Evolutionary conservation across 2,329 filamentous ascomycete species (phyloP).

Genomic region (Alternaria brassicicola): DNA sequence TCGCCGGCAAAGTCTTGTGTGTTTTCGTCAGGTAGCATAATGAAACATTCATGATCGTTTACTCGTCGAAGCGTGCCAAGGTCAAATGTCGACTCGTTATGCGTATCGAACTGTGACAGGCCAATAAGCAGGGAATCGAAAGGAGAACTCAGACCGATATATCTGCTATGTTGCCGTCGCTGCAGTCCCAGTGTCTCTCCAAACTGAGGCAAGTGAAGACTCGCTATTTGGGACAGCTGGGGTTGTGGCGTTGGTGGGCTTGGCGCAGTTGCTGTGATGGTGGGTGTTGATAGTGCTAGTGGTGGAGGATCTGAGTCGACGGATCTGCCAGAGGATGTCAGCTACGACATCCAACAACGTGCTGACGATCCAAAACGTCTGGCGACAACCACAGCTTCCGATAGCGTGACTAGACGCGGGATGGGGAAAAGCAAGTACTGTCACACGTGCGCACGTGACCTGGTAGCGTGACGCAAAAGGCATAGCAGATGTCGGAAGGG

Average conservation of each 20-base stretch:
- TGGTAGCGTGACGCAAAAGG: conserved; percentile 9
- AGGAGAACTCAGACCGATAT: conserved; percentile 82
- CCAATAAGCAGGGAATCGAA: conserved; percentile 85
- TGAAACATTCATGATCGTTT: conserved; percentile 77
- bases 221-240: conserved; percentile 37
- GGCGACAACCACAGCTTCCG: not conserved
- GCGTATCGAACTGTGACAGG: conserved; percentile 77
- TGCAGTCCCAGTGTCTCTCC: conserved; percentile 71
- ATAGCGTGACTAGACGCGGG: not conserved
- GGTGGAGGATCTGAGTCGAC: conserved; percentile 50
- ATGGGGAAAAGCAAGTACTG: conserved; percentile 5
- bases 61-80: conserved; percentile 71
- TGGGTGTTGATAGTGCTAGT: conserved; percentile 49
- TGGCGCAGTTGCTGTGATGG: conserved; percentile 49
- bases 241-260: conserved; percentile 43
- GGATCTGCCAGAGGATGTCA: conserved; percentile 42
- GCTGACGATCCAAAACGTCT: not conserved
- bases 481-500: conserved; percentile 5
- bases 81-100: conserved; percentile 78
- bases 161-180: conserved; percentile 78
- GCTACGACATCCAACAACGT: conserved; percentile 18
- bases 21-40: conserved; percentile 76
- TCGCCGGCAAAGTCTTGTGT: conserved; percentile 76
- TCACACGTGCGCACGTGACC: conserved; percentile 33
- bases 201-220: conserved; percentile 45